These are phyloP conservation scores for Hura crepitans DNA, from an alignment of 441 rosid species.

Conservation along the genomic window DNA sequence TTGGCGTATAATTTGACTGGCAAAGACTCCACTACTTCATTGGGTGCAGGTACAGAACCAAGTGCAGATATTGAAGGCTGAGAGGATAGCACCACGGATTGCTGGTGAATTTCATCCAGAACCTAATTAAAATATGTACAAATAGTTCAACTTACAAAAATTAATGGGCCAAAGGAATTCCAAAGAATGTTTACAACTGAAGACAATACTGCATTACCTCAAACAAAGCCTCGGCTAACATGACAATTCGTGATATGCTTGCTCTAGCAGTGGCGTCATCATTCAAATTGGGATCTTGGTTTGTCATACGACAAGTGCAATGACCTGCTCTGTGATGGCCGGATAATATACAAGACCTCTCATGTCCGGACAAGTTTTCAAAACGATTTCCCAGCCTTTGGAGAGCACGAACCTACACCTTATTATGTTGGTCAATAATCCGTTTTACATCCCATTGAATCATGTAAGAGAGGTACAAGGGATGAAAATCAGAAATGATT, in stretches of 20 bases:
- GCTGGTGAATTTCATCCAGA: constrained; percentile 99
- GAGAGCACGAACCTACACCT: constrained; percentile 84
- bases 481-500: not conserved
- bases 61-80: constrained; percentile 80
- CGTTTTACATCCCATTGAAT: constrained; percentile 15
- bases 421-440: constrained; percentile 26
- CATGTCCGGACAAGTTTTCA: constrained; percentile 84
- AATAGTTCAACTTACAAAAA: constrained; percentile 27
- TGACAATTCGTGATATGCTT: constrained; percentile 92
- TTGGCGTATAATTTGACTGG: constrained; percentile 56
- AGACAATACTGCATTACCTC: constrained; percentile 48
- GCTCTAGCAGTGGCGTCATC: constrained; percentile 81
- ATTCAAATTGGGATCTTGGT: constrained; percentile 47
- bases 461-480: not conserved
- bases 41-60: constrained; percentile 97
- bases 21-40: constrained; percentile 77
- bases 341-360: constrained; percentile 80
- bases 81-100: constrained; percentile 87
- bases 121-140: constrained; percentile 50
- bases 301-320: constrained; percentile 68
- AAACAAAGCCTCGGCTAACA: constrained; percentile 95
- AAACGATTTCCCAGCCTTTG: constrained; percentile 90
- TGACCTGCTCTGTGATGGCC: constrained; percentile 84
- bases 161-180: constrained; percentile 12
- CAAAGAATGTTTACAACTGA: not conserved